These are phyloP conservation scores for Zalaria sp. DNA, from an alignment of 2,329 filamentous ascomycete genomes.

Conservation along the genomic window DNA sequence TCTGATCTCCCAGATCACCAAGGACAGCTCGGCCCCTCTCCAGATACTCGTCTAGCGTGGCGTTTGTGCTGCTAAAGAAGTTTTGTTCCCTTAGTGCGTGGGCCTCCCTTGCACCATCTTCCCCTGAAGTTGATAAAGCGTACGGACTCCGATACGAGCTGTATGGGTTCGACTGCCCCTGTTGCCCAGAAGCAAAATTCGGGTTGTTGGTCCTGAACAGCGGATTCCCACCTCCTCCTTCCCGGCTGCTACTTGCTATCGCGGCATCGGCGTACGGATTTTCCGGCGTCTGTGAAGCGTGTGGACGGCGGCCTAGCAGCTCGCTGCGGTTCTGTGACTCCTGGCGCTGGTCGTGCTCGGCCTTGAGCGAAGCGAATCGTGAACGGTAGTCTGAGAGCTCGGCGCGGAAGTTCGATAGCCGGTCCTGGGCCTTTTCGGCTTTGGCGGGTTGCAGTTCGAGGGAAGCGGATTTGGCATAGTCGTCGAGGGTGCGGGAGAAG, in stretches of 20 bases:
- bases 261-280: conserved; percentile 69
- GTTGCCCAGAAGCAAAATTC: conserved; percentile 17
- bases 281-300: conserved; percentile 63
- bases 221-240: conserved; percentile 17
- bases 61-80: conserved; percentile 72
- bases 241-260: conserved; percentile 14
- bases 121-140: conserved; percentile 11
- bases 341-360: conserved; percentile 53
- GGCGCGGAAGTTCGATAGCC: conserved; percentile 69
- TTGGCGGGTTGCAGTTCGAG: conserved; percentile 85
- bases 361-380: conserved; percentile 65
- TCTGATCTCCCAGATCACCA: conserved; percentile 74
- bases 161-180: conserved; percentile 21
- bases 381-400: conserved; percentile 70
- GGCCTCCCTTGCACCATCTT: conserved; percentile 41
- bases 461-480: conserved; percentile 73
- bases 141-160: conserved; percentile 21
- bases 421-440: conserved; percentile 77
- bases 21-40: conserved; percentile 82
- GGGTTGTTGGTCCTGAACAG: conserved; percentile 22
- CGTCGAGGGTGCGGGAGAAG: conserved; percentile 81
- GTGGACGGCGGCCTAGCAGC: conserved; percentile 72
- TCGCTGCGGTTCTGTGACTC: conserved; percentile 48
- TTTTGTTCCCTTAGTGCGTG: conserved; percentile 81
- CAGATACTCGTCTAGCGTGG: conserved; percentile 84